Evolutionary conservation across 176 grass and related monocot genomes (phyloP), one percentile per base, ranked within the genome.

Genomic region (Juncus effusus): DNA sequence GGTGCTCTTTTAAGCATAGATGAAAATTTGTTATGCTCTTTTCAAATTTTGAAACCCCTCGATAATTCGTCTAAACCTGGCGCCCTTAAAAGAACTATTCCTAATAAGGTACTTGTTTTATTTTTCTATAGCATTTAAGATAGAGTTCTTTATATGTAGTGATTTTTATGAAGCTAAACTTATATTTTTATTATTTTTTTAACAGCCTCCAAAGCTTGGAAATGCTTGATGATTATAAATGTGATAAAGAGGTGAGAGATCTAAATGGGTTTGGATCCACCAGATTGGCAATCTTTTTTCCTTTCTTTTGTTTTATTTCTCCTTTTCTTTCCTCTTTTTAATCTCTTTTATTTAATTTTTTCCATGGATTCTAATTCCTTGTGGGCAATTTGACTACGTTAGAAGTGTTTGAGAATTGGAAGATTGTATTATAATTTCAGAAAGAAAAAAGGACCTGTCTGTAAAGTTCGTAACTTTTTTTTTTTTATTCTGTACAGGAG

Each of bases 1-100:
- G 87, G 87, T 71, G 87, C 87, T 90, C 60, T 90, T 59, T 82
- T 90, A 60, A 86, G 83, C 76, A 80, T 90, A 69, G 87, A 90
- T 59, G 79, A 86, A 76, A 86, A 74, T 59, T 75, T 90, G 47
- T 77, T 80, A 79, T 90, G 87, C 79, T 90, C 83, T 38, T 90
- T 90, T 61, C 75, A 90, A 51, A 90, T 90, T 8, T 77, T 90
- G 72, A 90, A 86, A 47, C 87, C 87, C 62, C 78, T 79, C 50
- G 80, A 83, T 65, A 77, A 65, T 55, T 75, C 75, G 36, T 57
- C 36, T 10, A 72, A 72, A 13, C 71, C 62, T 42, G 76, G 72
- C 3, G 67, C 75, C 64, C 59, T 76, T 64, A 90, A 76, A 78
- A 83, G 70, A 75, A 72, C 79, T 36, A 74, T 77, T 62, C 68